Evolutionary conservation across 2,329 filamentous ascomycete genomes (phyloP), one percentile per base, ranked within the genome.

Genomic region (Coleophoma eucalyptorum): DNA sequence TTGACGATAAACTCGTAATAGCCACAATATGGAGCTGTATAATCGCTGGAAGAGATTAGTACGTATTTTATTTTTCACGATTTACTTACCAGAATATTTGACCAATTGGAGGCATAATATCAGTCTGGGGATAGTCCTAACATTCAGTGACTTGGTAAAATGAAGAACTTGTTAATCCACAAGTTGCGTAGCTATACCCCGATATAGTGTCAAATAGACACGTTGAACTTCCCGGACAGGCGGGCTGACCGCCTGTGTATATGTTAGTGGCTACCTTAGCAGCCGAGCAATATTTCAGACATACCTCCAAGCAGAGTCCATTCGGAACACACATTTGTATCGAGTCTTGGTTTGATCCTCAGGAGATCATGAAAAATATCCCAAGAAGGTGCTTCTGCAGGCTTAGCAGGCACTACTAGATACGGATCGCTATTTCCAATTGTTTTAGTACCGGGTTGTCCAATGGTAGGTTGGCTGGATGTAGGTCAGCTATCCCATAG

Each of bases 281-380:
- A 16, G 8, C 20, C n/a, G n/a, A 48, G 33, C 7, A n/a, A 21
- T 7, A 11, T 13, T 13, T n/a, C 10, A 12, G 16, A 48, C 46
- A 7, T 42, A 48, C 46, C 46, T 42, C 46, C 46, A 32, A 38
- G 46, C 31, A 48, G 21, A 11, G 46, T 41, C 46, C 46, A 48
- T 16, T 48, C 35, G 8, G 46, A 32, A 33, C 46, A 48, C 8
- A 16, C 16, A 31, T 44, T 44, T 5, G 26, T 44, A 10, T n/a
- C 35, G 13, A 42, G 35, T 31, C 33, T 11, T 21, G 13, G 10
- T 19, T 41, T 48, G 15, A 33, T 21, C 26, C 42, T 32, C 38
- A 48, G 16, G n/a, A 41, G 18, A 18, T 42, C 21, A 18, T 42
- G 37, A 13, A 48, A 48, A 12, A 42, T 8, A 26, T 42, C 46